Base-by-base conservation (phyloP, 2,329 filamentous ascomycete species). In the Lecanicillium sp. region DNA sequence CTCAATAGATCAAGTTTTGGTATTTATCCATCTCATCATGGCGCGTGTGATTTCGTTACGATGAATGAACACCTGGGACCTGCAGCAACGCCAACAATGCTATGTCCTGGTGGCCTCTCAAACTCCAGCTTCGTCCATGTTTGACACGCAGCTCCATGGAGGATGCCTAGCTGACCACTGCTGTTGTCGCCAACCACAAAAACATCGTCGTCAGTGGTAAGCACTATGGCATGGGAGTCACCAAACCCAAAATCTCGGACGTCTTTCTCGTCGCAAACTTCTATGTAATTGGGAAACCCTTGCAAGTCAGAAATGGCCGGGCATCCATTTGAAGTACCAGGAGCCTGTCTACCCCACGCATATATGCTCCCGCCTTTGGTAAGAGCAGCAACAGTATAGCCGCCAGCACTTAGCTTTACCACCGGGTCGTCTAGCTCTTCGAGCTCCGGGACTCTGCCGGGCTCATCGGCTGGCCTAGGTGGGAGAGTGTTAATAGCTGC, bases 341-440 rank as follows among this genome's bases (percentile, higher is more conserved):
- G 43, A 2, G 49, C 40, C 13, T 42, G 20, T 32, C 52, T 53
- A 3, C 80, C 79, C 78, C 79, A 84, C 17, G 73, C 52, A 49
- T 83, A 84, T 2, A 81, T 53, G 41, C 76, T 72, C 22, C 70
- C 63, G 3, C 71, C 73, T 9, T 65, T 58, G 0, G 76, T 81
- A 31, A 83, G 48, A 0, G 77, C 78, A 3, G 72, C 75, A 3
- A 72, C 57, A 3, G 70, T 57, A 50, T 78, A 80, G 0, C 78
- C 78, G 3, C 70, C 70, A 3, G 70, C 70, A 4, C 63, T 65
- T 18, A 84, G 58, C 48, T 72, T 75, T 20, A 50, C 59, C 35
- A 83, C 67, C 11, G 65, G 33, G 60, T 74, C 15, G 57, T 69
- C 41, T 59, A 82, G 59, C 39, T 71, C 66, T 5, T 54, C 53